These are phyloP conservation scores for Colletotrichum sp. DNA, from an alignment of 2,329 filamentous ascomycete species.

Conservation along the genomic window DNA sequence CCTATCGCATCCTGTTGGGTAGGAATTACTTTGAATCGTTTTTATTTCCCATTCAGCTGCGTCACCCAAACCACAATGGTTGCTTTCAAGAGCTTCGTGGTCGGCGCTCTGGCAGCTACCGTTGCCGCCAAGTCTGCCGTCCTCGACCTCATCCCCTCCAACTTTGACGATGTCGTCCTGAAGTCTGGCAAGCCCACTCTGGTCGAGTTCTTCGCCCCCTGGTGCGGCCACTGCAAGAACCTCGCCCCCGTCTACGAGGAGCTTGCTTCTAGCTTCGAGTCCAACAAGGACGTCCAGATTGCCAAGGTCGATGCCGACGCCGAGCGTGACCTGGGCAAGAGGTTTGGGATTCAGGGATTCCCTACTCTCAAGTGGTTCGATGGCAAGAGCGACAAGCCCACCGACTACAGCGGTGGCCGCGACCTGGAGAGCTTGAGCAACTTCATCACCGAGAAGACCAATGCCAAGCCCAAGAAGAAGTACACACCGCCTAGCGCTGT, in stretches of 20 bases:
- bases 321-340: constrained; percentile 82
- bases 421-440: constrained; percentile 84
- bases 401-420: constrained; percentile 85
- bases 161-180: constrained; percentile 90
- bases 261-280: constrained; percentile 76
- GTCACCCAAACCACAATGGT: constrained; percentile 48
- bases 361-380: constrained; percentile 98
- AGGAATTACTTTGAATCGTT: background rate
- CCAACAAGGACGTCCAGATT: constrained; percentile 77
- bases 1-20: constrained; percentile 2
- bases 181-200: constrained; percentile 94
- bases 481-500: constrained; percentile 76
- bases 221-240: constrained; percentile 99
- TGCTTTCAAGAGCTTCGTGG: constrained; percentile 64
- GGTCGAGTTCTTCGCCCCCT: constrained; percentile 97
- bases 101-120: constrained; percentile 58
- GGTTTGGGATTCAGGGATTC: constrained; percentile 91
- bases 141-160: constrained; percentile 84
- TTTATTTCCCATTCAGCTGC: background rate
- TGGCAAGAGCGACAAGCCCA: constrained; percentile 85
- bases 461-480: constrained; percentile 80
- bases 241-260: constrained; percentile 96
- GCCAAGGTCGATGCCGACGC: constrained; percentile 96
- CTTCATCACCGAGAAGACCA: constrained; percentile 88
- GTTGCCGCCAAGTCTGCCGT: constrained; percentile 80